Evolutionary conservation across 805 yeast genomes (phyloP).

Genomic region (Ascoidea tarda): DNA sequence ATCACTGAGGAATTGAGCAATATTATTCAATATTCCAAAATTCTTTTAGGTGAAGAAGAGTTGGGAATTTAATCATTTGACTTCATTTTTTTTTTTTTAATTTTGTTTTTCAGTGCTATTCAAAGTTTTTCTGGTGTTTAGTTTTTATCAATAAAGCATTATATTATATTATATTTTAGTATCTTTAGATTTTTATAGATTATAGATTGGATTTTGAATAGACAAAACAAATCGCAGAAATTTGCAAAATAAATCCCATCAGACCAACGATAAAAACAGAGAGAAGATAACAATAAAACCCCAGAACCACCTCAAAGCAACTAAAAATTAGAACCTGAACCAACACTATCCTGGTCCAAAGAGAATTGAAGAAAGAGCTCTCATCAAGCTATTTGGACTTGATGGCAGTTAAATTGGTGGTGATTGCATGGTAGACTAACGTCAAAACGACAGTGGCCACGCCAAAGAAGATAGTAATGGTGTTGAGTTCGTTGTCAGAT

Average conservation of each 20-base stretch:
- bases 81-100: background rate
- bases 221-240: background rate
- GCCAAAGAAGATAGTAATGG: slow-evolving; percentile 63
- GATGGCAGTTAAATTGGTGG: slow-evolving; percentile 25
- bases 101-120: background rate
- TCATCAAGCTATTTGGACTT: slow-evolving; percentile 12
- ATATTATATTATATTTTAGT: background rate
- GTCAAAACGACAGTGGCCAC: slow-evolving; percentile 57
- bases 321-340: background rate
- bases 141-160: background rate
- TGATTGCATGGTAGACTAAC: slow-evolving; percentile 53
- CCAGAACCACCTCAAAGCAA: background rate
- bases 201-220: no score
- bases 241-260: background rate
- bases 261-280: background rate
- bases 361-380: background rate
- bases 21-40: slow-evolving; percentile 23
- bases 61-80: background rate
- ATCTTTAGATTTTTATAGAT: background rate
- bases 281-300: background rate
- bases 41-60: slow-evolving; percentile 28
- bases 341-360: background rate
- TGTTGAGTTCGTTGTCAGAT: slow-evolving; percentile 66
- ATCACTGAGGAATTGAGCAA: slow-evolving; percentile 28
- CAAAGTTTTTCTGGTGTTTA: background rate